Evolutionary conservation across 2,329 filamentous ascomycete genomes (phyloP), one percentile per base, ranked within the genome.

Genomic region (Aspergillus sergii): DNA sequence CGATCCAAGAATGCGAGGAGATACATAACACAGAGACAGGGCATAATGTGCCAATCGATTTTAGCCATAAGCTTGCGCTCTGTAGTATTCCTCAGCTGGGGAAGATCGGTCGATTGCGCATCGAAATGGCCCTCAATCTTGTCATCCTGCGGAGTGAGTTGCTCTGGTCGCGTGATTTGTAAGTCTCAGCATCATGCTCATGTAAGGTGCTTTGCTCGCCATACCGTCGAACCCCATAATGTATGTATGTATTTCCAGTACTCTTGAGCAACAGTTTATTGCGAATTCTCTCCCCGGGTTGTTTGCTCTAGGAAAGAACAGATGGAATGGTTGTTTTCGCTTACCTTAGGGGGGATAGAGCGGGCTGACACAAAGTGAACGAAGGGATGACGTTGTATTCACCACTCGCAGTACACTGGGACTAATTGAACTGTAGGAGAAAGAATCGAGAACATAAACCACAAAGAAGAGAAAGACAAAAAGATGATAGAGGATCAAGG

Each of bases 1-100:
- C 80, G 78, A 64, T 83, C 88, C 57, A 92, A 79, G 71, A 92
- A 91, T 43, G 89, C 89, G 56, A 91, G 80, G 46, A 91, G 78
- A 73, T 92, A 93, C 75, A 94, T 82, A 64, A 93, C 81, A 73
- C 87, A 90, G 59, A 94, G 81, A 68, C 90, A 90, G 0, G 91
- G 91, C 58, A 94, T 81, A 58, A 94, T 83, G 68, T 86, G 87
- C 67, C 88, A 75, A 75, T 94, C 91, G 72, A 94, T 89, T 77
- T 89, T 90, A 65, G 83, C 78, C 80, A 92, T 84, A 63, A 94
- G 82, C 70, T 82, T 85, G 67, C 83, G 81, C 79, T 93, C 89
- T 1, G 77, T 80, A 9, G 78, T 81, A 16, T 63, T 68, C 10
- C 70, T 75, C 55, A 80, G 75, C 30, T 64, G 65, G 41, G 74